Percentiles rank a stretch among this genome's conserved stretches.
Conservation (phyloP, 108 stramenopile genomes). For the Cylindrotheca closterium region DNA sequence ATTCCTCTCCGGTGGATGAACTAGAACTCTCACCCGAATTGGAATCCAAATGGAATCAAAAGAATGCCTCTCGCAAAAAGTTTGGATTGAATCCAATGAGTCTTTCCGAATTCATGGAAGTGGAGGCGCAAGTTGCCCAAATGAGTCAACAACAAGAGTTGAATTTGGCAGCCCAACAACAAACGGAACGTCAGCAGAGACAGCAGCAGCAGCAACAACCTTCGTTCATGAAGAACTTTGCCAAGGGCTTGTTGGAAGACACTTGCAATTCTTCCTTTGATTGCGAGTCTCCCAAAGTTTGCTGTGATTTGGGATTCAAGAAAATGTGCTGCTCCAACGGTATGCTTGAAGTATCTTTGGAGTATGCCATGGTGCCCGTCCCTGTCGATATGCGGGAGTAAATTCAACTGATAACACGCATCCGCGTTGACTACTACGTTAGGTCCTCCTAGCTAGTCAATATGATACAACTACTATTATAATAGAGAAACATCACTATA, state of each 20-base stretch:
- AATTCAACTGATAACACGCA: no score
- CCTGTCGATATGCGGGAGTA: slow-evolving; percentile 12
- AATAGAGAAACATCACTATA: no score
- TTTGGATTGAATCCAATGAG: slow-evolving; percentile 49
- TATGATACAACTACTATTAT: no score
- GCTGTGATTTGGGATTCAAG: slow-evolving; percentile 61
- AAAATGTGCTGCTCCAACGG: slow-evolving; percentile 49
- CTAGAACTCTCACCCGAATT: not conserved
- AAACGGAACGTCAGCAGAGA: not conserved
- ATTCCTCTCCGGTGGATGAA: no score
- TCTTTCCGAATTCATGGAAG: slow-evolving; percentile 41
- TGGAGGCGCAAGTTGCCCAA: slow-evolving; percentile 40
- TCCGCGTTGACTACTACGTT: no score
- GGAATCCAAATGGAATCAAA: slow-evolving; percentile 18
- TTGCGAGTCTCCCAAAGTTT: slow-evolving; percentile 52
- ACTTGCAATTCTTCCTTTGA: slow-evolving; percentile 49
- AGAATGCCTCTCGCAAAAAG: slow-evolving; percentile 43
- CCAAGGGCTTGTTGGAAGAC: slow-evolving; percentile 38
- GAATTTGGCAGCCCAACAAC: slow-evolving; percentile 8
- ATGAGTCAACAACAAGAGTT: slow-evolving; percentile 33
- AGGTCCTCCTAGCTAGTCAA: no score
- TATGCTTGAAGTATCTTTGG: not conserved
- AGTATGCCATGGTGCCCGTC: slow-evolving; percentile 14
- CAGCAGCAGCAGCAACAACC: not conserved
- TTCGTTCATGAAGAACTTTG: slow-evolving; percentile 34